These are phyloP conservation scores for Laetiporus sulphureus DNA, from an alignment of 1,284 basidiomycete genomes.

Conservation along the genomic window DNA sequence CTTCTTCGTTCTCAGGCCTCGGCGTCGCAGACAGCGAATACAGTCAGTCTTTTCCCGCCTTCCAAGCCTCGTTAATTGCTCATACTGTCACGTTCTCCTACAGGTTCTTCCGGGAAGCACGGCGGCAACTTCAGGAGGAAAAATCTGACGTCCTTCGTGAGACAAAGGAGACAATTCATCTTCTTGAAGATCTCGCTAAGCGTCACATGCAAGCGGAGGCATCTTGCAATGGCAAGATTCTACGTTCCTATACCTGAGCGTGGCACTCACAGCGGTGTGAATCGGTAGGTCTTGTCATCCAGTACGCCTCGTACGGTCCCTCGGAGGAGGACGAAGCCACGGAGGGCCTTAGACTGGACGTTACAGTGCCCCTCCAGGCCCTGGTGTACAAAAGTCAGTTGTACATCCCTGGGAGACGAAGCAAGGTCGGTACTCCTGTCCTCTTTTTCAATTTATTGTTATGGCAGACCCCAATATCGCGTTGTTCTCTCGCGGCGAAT, in stretches of 20 bases:
- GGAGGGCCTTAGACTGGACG: slow-evolving; percentile 59
- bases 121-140: slow-evolving; percentile 48
- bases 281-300: slow-evolving; percentile 69
- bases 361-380: slow-evolving; percentile 77
- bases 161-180: slow-evolving; percentile 42
- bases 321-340: slow-evolving; percentile 43
- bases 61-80: not conserved
- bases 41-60: slow-evolving; percentile 21
- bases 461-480: no score
- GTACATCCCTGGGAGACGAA: slow-evolving; percentile 68
- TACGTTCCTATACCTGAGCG: no score
- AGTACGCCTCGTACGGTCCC: slow-evolving; percentile 65
- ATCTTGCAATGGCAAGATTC: slow-evolving; percentile 22
- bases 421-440: slow-evolving; percentile 41
- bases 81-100: not conserved
- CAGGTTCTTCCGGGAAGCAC: slow-evolving; percentile 45
- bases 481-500: not conserved
- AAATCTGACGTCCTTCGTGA: slow-evolving; percentile 51
- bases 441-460: slow-evolving; percentile 2
- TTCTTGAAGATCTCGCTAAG: slow-evolving; percentile 39
- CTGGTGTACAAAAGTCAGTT: slow-evolving; percentile 76
- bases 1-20: slow-evolving; percentile 28
- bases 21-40: slow-evolving; percentile 23
- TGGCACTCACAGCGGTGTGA: no score
- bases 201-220: slow-evolving; percentile 37